Base-by-base conservation (phyloP, 768 basidiomycete genomes). In the Termitomyces sp. region DNA sequence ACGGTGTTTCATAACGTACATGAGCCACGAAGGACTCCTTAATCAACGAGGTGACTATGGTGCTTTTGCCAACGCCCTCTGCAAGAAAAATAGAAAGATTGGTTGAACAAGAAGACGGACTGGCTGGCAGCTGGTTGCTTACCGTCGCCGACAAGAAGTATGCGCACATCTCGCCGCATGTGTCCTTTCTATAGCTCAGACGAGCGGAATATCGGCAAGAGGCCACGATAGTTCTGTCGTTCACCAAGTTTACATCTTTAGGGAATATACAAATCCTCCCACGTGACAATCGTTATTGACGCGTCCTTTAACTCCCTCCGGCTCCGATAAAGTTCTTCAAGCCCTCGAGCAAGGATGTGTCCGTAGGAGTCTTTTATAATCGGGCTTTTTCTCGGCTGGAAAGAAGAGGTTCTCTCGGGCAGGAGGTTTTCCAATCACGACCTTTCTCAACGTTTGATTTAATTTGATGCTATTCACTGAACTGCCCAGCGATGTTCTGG, bases 21-120 rank as follows among this genome's bases (percentile, higher is more conserved):
- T 94, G 90, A 41, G 90, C 77, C 52, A 98, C 90, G 70, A 89
- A 97, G 33, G 90, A 87, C 71, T 96, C 93, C 71, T 98, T 98
- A 74, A 99, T 98, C 69, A 98, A 81, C 36, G 94, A 94, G 20
- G 94, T 97, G 69, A 98, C 86, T 68, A 98, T 94, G 47, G 94
- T 94, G 71, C 93, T 95, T 79, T 99, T 99, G 62, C 96, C 96
- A 65, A 98, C 96, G 63, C 92, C 92, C 79, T 96, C 94, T 98
- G 70, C 5, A 20, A 41, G 53, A 54, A 55, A 46, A 41, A 52
- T 55, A 47, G 56, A 52, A 24, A 58, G 47, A 57, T 55, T 32
- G 47, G 59, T 61, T 43, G 60, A 59, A 65, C 58, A 52, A 58
- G 52, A n/a, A 56, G 41, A 47, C 14, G 41, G 32, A 43, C 28